phyloP scores from a whole-genome alignment of 768 basidiomycete species.

The Terana coerulea region DNA sequence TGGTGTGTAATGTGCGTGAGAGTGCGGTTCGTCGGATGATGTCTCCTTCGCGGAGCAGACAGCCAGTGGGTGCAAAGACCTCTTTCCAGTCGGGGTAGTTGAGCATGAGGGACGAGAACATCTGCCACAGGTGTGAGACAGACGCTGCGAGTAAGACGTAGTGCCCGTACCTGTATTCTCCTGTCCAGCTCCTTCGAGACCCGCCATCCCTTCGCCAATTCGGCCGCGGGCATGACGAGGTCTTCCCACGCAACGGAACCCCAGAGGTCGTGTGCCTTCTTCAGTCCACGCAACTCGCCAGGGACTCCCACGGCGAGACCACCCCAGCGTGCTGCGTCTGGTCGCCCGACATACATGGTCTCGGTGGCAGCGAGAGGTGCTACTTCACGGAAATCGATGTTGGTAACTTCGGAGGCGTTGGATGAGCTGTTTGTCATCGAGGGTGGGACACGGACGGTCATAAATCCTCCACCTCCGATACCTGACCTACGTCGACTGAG shows the following conservation, averaged over 20 bases:
- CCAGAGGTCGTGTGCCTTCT: slow-evolving; percentile 80
- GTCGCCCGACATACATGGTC: slow-evolving; percentile 69
- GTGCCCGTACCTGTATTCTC: slow-evolving; percentile 56
- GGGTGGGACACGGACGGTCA: slow-evolving; percentile 77
- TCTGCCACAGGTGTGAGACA: background rate
- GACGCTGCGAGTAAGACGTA: background rate
- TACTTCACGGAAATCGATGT: slow-evolving; percentile 86
- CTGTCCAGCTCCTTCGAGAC: slow-evolving; percentile 74
- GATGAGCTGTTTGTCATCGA: slow-evolving; percentile 26
- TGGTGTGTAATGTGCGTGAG: slow-evolving; percentile 67
- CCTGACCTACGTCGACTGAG: slow-evolving; percentile 49
- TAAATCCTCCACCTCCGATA: slow-evolving; percentile 86
- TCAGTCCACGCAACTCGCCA: slow-evolving; percentile 84
- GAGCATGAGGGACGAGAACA: slow-evolving; percentile 54
- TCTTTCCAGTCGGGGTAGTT: slow-evolving; percentile 68
- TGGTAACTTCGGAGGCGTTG: slow-evolving; percentile 53
- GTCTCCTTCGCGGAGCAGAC: slow-evolving; percentile 71
- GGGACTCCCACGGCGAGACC: slow-evolving; percentile 90
- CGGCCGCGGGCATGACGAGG: slow-evolving; percentile 70
- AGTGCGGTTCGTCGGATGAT: slow-evolving; percentile 68
- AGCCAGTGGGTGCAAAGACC: slow-evolving; percentile 80
- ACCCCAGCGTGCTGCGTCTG: slow-evolving; percentile 57
- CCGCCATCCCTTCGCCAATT: slow-evolving; percentile 75
- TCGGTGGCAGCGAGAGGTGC: slow-evolving; percentile 69
- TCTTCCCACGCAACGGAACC: slow-evolving; percentile 76